These are phyloP conservation scores for Penicillium lagena DNA, from an alignment of 495 filamentous ascomycete genomes.

Conservation along the genomic window DNA sequence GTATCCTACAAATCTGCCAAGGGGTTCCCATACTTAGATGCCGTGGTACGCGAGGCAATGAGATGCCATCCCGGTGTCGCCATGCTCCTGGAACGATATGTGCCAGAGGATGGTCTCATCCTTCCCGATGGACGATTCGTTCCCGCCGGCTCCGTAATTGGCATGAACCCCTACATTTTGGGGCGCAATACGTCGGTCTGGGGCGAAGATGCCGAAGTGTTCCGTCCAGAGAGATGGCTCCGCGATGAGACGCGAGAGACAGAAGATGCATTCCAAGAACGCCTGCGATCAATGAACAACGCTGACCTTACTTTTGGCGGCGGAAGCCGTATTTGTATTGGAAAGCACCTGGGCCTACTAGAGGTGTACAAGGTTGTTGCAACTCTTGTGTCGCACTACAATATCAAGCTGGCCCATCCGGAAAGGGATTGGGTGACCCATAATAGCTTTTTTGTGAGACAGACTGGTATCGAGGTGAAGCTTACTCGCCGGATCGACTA, in stretches of 20 bases:
- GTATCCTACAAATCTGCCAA: slow-evolving; percentile 39
- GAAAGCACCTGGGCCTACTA: slow-evolving; percentile 47
- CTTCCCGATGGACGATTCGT: slow-evolving; percentile 45
- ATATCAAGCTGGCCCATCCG: slow-evolving; percentile 43
- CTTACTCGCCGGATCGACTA: slow-evolving; percentile 3
- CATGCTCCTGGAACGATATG: slow-evolving; percentile 44
- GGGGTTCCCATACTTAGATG: slow-evolving; percentile 49
- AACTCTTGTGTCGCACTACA: slow-evolving; percentile 42
- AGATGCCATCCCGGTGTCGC: slow-evolving; percentile 50
- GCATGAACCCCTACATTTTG: slow-evolving; percentile 49
- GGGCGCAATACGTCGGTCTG: slow-evolving; percentile 49
- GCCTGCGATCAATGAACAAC: slow-evolving; percentile 27
- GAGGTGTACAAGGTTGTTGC: slow-evolving; percentile 54
- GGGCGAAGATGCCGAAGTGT: slow-evolving; percentile 56
- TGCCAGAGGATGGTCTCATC: slow-evolving; percentile 45
- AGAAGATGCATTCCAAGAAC: slow-evolving; percentile 40
- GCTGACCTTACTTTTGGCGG: slow-evolving; percentile 43
- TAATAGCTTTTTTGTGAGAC: slow-evolving; percentile 49
- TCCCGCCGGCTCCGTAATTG: slow-evolving; percentile 36
- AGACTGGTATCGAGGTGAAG: slow-evolving; percentile 32
- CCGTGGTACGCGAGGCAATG: slow-evolving; percentile 57
- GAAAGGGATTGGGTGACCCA: slow-evolving; percentile 37
- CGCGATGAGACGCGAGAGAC: slow-evolving; percentile 36
- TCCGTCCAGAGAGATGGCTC: slow-evolving; percentile 62
- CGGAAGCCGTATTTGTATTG: slow-evolving; percentile 48